Conservation (phyloP, 345 rosid genomes). For the Hibiscus mutabilis region DNA sequence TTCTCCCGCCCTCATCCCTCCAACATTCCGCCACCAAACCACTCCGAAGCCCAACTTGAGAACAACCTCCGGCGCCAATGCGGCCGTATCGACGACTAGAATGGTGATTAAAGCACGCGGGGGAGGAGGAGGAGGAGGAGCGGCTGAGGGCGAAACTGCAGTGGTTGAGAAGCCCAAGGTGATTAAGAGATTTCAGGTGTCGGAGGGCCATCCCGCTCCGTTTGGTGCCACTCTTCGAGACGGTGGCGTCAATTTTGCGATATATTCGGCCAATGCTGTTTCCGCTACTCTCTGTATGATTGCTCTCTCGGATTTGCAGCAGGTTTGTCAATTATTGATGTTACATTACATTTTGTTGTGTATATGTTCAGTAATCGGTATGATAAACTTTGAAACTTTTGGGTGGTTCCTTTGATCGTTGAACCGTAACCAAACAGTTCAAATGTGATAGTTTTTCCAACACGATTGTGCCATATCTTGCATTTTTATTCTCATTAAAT, state of each 20-base stretch:
- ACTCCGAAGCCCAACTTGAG: background rate
- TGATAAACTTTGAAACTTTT: background rate
- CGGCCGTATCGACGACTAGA: background rate
- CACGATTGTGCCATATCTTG: background rate
- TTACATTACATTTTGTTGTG: background rate
- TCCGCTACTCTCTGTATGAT: conserved; percentile 75
- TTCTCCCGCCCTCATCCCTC: background rate
- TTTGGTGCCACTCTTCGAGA: conserved; percentile 65
- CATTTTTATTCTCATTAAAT: background rate
- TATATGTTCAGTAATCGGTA: background rate
- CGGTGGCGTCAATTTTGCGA: conserved; percentile 79
- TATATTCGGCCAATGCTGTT: conserved; percentile 62
- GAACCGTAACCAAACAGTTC: background rate
- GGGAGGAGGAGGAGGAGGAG: conserved; percentile 23
- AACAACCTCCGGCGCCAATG: background rate
- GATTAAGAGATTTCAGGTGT: conserved; percentile 31
- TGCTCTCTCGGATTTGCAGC: conserved; percentile 47
- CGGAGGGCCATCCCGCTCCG: conserved; percentile 61
- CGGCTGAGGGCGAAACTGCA: conserved; percentile 32
- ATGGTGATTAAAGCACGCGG: conserved; percentile 22
- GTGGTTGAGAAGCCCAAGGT: conserved; percentile 35
- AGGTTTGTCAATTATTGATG: conserved; percentile 30
- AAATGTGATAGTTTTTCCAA: background rate
- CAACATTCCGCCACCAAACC: background rate
- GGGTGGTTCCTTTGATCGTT: background rate